Evolutionary conservation across 1,284 basidiomycete species (phyloP), one percentile per base, ranked within the genome.

Genomic region (Sanguinoderma infundibulare): DNA sequence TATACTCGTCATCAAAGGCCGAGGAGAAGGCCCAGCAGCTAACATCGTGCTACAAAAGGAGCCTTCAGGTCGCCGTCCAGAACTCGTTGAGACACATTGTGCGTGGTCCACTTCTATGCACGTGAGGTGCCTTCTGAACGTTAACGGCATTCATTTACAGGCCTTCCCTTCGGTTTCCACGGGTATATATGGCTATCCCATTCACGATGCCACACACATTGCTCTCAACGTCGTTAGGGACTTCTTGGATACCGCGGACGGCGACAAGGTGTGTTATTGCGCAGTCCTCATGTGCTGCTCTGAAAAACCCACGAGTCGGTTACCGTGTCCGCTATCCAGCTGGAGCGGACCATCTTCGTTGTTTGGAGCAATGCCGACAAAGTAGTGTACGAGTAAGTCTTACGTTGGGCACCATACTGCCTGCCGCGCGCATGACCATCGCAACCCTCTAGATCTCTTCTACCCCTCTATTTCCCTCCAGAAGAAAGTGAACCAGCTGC

Each of bases 121-220:
- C 49, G 17, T n/a, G 20, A 36, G 20, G 20, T 20, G 28, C 14
- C 6, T 35, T n/a, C 40, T 50, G 22, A 32, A 50, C 30, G 15
- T 52, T 46, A 39, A 17, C 36, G 36, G 28, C 36, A 17, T 64
- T 67, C 70, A 68, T 36, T 69, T 59, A 32, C 47, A 92, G 90
- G 92, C 91, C 1, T 94, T 95, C 66, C 89, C 89, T 10, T 90
- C 87, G 1, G 86, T 95, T 58, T 93, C 91, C 5, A 94, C 92
- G 0, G 93, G 92, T 0, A 77, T 93, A 28, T 95, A 92, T 65
- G 84, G 88, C 0, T 95, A 93, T 74, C 92, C 93, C 1, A 84
- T 93, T 40, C 73, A 76, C 49, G 85, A 85, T 64, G 93, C 93
- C 0, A 88, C 92, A 0, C 80, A 83, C 28, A 81, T 94, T 50